phyloP scores from a whole-genome alignment of 768 basidiomycete genomes.

The Mrakia hoshinonis region DNA sequence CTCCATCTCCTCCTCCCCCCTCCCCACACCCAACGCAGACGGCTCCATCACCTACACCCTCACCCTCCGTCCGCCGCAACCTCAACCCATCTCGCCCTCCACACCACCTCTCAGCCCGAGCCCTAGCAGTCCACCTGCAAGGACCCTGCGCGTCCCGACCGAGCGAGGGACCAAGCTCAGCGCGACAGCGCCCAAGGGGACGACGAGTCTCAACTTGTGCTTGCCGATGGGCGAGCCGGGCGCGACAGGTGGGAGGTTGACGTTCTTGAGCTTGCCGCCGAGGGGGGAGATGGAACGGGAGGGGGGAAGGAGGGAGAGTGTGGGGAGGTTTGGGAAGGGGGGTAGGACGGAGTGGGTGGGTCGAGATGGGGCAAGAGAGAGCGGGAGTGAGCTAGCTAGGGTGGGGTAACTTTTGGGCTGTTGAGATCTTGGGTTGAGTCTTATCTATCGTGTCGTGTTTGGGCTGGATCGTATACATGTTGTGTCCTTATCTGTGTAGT shows the following conservation, averaged over 20 bases:
- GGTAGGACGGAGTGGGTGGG: not conserved
- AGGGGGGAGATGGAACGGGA: not conserved
- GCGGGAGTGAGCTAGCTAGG: no score
- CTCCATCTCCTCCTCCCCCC: not conserved
- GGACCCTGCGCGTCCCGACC: not conserved
- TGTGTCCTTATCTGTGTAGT: no score
- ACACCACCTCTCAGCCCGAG: not conserved
- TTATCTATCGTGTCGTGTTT: no score
- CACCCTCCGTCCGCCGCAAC: not conserved
- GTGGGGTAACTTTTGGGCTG: no score
- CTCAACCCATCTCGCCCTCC: not conserved
- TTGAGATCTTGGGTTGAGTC: no score
- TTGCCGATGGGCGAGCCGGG: not conserved
- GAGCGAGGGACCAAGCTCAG: not conserved
- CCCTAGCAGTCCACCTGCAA: not conserved
- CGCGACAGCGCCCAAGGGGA: not conserved
- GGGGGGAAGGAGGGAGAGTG: not conserved
- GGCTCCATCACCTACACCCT: not conserved
- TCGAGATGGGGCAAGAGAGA: not conserved
- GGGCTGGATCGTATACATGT: no score
- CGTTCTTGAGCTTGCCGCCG: conserved; percentile 1
- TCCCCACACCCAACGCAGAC: not conserved
- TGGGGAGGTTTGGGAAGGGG: not conserved
- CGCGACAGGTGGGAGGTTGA: not conserved
- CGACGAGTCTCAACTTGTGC: not conserved